Conservation (phyloP, 345 rosid species). For the Clarkia xantiana region DNA sequence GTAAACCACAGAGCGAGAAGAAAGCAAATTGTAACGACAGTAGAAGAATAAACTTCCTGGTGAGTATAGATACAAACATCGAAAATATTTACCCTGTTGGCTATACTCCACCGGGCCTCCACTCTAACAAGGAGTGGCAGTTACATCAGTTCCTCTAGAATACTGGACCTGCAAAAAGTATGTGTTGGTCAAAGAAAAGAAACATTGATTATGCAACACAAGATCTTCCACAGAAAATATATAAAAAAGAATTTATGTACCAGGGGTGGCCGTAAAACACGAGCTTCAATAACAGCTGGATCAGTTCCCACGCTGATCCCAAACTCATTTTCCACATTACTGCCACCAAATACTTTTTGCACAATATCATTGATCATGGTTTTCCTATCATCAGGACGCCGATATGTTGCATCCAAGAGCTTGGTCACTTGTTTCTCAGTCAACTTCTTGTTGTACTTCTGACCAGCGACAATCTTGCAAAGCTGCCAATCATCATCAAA, state of each 20-base stretch:
- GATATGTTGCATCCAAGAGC: slow-evolving; percentile 52
- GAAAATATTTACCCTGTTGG: slow-evolving; percentile 27
- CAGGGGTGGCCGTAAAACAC: slow-evolving; percentile 54
- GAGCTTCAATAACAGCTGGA: slow-evolving; percentile 35
- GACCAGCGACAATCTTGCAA: slow-evolving; percentile 41
- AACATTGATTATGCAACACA: neutral
- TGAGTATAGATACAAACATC: neutral
- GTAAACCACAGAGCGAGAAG: too few species aligned
- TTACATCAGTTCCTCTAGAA: slow-evolving; percentile 34
- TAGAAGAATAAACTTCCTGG: too few species aligned
- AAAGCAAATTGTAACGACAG: too few species aligned
- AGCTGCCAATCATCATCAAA: slow-evolving; percentile 32
- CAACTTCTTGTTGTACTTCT: slow-evolving; percentile 39
- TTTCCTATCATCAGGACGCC: slow-evolving; percentile 42
- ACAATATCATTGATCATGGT: slow-evolving; percentile 8
- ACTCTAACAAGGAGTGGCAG: slow-evolving; percentile 29
- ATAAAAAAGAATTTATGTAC: slow-evolving; percentile 12
- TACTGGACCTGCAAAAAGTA: slow-evolving; percentile 48
- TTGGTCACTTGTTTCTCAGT: slow-evolving; percentile 49
- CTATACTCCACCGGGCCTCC: slow-evolving; percentile 80
- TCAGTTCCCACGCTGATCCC: slow-evolving; percentile 33
- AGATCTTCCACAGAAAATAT: neutral
- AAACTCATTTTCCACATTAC: slow-evolving; percentile 27
- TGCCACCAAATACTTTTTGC: slow-evolving; percentile 18
- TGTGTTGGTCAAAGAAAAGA: neutral